A percentile compares a stretch with the other conserved stretches of the same genome.
Conservation (phyloP, 176 grass and related monocot species). For the Zoysia japonica region DNA sequence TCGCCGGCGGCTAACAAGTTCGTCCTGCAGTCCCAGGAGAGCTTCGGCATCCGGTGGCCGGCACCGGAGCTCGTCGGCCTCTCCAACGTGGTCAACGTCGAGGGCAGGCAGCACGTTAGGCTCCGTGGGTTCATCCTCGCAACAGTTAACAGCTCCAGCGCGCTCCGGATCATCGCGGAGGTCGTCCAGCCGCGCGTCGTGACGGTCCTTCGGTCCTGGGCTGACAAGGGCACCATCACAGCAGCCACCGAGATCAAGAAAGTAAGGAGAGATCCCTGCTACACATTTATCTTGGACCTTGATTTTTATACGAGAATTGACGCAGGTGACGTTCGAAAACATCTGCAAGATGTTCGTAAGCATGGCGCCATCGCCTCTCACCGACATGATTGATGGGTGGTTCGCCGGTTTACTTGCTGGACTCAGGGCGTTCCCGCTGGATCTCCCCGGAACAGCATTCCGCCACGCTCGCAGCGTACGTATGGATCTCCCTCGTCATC, state of each 20-base stretch:
- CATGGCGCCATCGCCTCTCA: constrained; percentile 48
- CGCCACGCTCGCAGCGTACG: constrained; percentile 31
- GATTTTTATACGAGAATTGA: background rate
- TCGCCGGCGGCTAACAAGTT: constrained; percentile 46
- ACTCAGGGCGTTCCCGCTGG: constrained; percentile 31
- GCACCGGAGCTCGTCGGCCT: constrained; percentile 31
- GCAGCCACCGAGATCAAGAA: constrained; percentile 36
- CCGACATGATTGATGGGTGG: constrained; percentile 29
- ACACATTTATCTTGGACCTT: background rate
- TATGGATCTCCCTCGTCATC: constrained; percentile 16
- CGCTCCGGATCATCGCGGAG: constrained; percentile 23
- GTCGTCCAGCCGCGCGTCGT: constrained; percentile 39
- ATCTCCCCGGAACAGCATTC: constrained; percentile 39
- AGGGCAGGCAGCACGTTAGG: constrained; percentile 25
- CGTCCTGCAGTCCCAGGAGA: constrained; percentile 33
- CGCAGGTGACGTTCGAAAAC: constrained; percentile 45
- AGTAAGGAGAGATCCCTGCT: background rate
- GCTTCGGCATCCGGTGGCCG: constrained; percentile 39
- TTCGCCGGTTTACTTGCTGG: constrained; percentile 27
- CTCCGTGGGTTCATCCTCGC: constrained; percentile 12
- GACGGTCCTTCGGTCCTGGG: constrained; percentile 33
- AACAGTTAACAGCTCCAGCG: constrained; percentile 29
- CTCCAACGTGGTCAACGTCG: constrained; percentile 5
- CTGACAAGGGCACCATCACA: constrained; percentile 33
- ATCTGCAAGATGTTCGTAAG: constrained; percentile 52